A percentile compares a stretch with the other conserved stretches of the same genome.
These are phyloP conservation scores for Marasmius tenuissimus DNA, from an alignment of 1,284 basidiomycete species.

Conservation along the genomic window DNA sequence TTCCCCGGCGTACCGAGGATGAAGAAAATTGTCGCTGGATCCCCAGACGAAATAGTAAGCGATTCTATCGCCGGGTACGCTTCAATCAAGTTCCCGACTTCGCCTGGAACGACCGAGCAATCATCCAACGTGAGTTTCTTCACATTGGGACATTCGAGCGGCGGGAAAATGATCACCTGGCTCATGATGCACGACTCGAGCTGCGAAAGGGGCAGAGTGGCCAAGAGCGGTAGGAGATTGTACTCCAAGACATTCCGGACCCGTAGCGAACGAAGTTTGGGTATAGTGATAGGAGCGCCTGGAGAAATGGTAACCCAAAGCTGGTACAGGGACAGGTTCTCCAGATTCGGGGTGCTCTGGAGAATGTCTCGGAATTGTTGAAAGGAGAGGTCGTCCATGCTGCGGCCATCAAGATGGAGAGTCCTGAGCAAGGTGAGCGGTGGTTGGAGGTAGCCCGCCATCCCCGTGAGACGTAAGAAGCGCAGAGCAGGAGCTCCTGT, in stretches of 20 bases:
- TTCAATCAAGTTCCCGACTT: constrained; percentile 29
- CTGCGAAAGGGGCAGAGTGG: constrained; percentile 31
- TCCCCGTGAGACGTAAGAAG: constrained; percentile 39
- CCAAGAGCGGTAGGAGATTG: constrained; percentile 28
- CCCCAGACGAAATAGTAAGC: not conserved
- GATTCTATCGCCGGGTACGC: constrained; percentile 30
- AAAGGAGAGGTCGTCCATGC: constrained; percentile 30
- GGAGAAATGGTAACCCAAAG: constrained; percentile 29
- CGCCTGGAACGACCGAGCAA: constrained; percentile 29
- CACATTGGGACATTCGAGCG: constrained; percentile 28
- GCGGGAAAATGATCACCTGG: constrained; percentile 32
- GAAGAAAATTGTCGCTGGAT: not conserved
- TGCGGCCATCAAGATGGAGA: constrained; percentile 40
- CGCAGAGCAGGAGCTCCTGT: constrained; percentile 30
- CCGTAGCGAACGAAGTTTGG: constrained; percentile 32
- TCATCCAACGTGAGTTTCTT: constrained; percentile 29
- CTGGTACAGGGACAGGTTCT: constrained; percentile 40
- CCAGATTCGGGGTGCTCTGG: constrained; percentile 28
- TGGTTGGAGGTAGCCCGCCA: constrained; percentile 38
- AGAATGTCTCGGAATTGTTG: constrained; percentile 33
- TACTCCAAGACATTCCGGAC: constrained; percentile 31
- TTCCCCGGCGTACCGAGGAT: constrained; percentile 3
- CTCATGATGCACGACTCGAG: constrained; percentile 34
- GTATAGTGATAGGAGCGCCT: constrained; percentile 26
- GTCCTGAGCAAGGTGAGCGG: constrained; percentile 33